Percentiles rank a stretch among this genome's conserved stretches.
Conservation (phyloP, 306 rosid genomes). For the Spatholobus suberectus region DNA sequence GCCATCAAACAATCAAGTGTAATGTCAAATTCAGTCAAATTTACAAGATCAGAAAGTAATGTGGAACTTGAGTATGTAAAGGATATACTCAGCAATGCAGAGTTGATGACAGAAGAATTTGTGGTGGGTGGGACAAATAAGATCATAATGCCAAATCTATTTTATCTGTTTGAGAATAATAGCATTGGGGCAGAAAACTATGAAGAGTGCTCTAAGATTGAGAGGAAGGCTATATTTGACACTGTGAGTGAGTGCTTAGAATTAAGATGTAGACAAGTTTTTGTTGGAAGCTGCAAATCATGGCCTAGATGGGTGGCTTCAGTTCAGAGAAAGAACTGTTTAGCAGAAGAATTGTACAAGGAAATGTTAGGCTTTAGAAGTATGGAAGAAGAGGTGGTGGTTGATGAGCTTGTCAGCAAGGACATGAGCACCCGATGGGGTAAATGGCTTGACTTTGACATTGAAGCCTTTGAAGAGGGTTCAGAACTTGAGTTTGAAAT, state of each 20-base stretch:
- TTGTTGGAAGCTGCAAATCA: conserved; percentile 57
- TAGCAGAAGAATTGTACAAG: conserved; percentile 59
- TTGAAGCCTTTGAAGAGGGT: conserved; percentile 63
- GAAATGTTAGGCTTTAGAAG: conserved; percentile 60
- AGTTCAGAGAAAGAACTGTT: conserved; percentile 44
- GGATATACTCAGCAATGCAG: conserved; percentile 53
- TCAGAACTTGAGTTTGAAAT: conserved; percentile 58
- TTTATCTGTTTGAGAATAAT: conserved; percentile 53
- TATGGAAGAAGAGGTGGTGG: conserved; percentile 59
- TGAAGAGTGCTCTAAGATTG: conserved; percentile 39
- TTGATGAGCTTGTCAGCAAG: conserved; percentile 69
- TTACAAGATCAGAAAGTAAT: conserved; percentile 47
- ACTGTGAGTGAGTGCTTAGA: conserved; percentile 58
- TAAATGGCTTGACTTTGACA: conserved; percentile 64
- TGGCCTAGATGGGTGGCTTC: conserved; percentile 51
- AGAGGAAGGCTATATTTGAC: conserved; percentile 66
- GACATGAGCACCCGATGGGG: conserved; percentile 73
- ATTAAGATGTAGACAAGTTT: conserved; percentile 43
- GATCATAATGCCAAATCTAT: conserved; percentile 56
- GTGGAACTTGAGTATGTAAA: conserved; percentile 68
- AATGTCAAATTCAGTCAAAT: conserved; percentile 28
- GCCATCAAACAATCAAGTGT: conserved; percentile 35
- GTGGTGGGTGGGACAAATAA: conserved; percentile 42
- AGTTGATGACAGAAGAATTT: conserved; percentile 55
- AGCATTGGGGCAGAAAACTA: conserved; percentile 33